phyloP scores from a whole-genome alignment of 257 asterid genomes.

The Przewalskia tangutica region DNA sequence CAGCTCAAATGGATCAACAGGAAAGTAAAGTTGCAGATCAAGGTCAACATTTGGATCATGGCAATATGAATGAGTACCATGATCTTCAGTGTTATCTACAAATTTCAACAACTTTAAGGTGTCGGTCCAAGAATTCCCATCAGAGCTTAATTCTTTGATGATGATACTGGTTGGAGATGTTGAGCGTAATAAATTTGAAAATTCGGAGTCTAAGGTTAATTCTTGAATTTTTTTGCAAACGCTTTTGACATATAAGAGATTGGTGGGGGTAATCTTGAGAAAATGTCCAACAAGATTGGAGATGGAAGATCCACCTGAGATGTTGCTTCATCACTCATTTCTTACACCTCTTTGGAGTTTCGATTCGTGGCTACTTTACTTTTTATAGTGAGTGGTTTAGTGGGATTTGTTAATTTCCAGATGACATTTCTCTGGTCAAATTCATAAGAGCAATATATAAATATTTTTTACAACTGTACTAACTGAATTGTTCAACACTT shows the following conservation, averaged over 20 bases:
- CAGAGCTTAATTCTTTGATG: constrained; percentile 10
- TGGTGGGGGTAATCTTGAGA: constrained; percentile 34
- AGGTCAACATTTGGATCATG: constrained; percentile 5
- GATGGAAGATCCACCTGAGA: constrained; percentile 18
- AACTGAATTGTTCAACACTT: not conserved
- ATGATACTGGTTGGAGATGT: constrained; percentile 21
- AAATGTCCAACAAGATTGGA: constrained; percentile 20
- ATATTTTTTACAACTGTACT: not conserved
- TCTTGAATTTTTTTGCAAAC: constrained; percentile 26
- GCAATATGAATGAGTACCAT: not conserved
- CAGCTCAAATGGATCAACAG: not conserved
- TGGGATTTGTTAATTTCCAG: too few relatives aligned
- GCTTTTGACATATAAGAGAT: constrained; percentile 15
- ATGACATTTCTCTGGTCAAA: too few relatives aligned
- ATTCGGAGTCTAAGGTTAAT: not conserved
- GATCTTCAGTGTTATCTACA: constrained; percentile 1
- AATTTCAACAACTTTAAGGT: constrained; percentile 15
- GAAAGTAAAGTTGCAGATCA: constrained; percentile 1
- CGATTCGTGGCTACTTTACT: too few relatives aligned
- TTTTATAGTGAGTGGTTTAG: too few relatives aligned
- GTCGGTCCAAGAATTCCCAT: too few relatives aligned
- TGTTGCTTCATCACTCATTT: not conserved
- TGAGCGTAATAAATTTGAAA: not conserved
- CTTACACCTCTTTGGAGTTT: not conserved
- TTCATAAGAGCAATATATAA: too few relatives aligned